Evolutionary conservation across 2,329 filamentous ascomycete genomes (phyloP), one percentile per base, ranked within the genome.

Genomic region (Fusarium sp.): DNA sequence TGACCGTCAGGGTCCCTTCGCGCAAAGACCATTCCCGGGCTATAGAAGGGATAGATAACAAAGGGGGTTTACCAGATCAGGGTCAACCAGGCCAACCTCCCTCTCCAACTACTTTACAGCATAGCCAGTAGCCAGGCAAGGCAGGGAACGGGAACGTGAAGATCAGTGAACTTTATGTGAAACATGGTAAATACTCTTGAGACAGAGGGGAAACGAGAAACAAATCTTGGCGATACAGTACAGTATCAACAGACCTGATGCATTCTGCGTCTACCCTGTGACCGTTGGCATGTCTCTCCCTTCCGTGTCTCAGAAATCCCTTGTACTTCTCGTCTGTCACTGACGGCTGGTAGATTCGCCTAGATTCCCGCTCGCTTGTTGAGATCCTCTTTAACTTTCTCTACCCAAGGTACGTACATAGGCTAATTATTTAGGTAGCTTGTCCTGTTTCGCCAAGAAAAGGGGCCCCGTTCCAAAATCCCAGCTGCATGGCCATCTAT

Each of bases 271-370:
- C 33, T 65, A 40, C 41, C 45, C 46, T 55, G 30, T 31, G 49
- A 44, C 53, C 49, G 53, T 67, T 70, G 67, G 62, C 57, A 70
- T 70, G 66, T 67, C 57, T 67, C 52, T 62, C 62, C 67, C 66
- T 70, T 61, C 63, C 49, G 45, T 64, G 62, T 61, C 67, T 61
- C 49, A 37, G 49, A 9, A 36, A 56, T 56, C 52, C 66, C 57
- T 59, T 42, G 40, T 20, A 13, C 15, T 45, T 53, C 28, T 42
- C 41, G 18, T 46, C 40, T 61, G 45, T 56, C 23, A 51, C 23
- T 33, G 41, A 30, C 40, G 38, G 40, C 57, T 67, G 53, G 60
- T 50, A 65, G 54, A 65, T 57, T 68, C 65, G 65, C 65, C 65
- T 65, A 65, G 65, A 68, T 68, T 69, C 46, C 65, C 65, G 54